Evolutionary conservation across 2,329 filamentous ascomycete species (phyloP), one percentile per base, ranked within the genome.

Genomic region (Coniochaeta sp.): DNA sequence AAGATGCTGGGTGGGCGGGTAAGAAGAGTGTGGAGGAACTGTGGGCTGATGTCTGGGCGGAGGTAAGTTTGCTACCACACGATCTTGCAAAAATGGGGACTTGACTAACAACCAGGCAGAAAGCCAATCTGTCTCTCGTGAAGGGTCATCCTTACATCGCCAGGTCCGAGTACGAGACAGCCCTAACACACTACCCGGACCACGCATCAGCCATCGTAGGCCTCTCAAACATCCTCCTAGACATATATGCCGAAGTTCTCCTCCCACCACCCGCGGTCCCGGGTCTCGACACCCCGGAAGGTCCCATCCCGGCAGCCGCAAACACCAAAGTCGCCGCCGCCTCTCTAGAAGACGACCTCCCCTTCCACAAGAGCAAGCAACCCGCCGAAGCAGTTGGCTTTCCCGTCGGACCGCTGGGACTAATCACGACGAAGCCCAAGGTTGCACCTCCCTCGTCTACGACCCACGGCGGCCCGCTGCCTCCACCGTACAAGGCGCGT

Each of bases 21-120:
- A 82, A 82, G 42, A 92, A 88, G 71, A 90, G 87, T 61, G 80
- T 91, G 6, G 90, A 95, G 63, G 87, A 90, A 66, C 71, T 95
- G 45, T 89, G 86, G 86, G 91, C 81, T 27, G 91, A 97, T 67
- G 79, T 95, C 1, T 88, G 83, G 67, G 78, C 87, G 14, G 89
- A 95, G 73, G 89, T 91, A 74, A 74, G 83, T 48, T 26, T 12
- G 12, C 20, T n/a, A n/a, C n/a, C n/a, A n/a, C n/a, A n/a, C n/a
- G n/a, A n/a, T n/a, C n/a, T n/a, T n/a, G n/a, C n/a, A n/a, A n/a
- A n/a, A n/a, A n/a, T n/a, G n/a, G n/a, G n/a, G n/a, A n/a, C n/a
- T n/a, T n/a, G n/a, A n/a, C n/a, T 49, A 30, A 52, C 31, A 12
- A 28, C n/a, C n/a, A n/a, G n/a, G n/a, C 57, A 90, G 83, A 78